Evolutionary conservation across 192 early-diverging fungal genomes (phyloP).

Genomic region (Spizellomyces punctatus): DNA sequence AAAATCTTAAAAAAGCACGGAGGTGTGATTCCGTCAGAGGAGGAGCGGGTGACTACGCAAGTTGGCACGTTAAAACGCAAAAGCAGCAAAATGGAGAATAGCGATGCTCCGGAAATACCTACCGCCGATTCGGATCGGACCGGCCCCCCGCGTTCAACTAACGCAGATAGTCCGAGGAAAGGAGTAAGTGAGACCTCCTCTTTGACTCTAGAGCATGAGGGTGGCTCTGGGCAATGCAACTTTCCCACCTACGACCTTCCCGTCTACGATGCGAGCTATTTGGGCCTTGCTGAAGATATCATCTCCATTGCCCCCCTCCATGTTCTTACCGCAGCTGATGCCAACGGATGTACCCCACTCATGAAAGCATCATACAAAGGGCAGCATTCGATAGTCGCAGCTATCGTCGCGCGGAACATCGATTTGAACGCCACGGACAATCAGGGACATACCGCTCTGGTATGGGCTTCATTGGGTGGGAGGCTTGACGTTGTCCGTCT

Average conservation of each 20-base stretch:
- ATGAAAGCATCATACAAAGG: slow-evolving; percentile 56
- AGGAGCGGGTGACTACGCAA: slow-evolving; percentile 14
- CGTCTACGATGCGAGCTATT: slow-evolving; percentile 42
- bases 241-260: slow-evolving; percentile 15
- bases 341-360: slow-evolving; percentile 43
- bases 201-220: too few relatives aligned
- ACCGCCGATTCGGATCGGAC: too few relatives aligned
- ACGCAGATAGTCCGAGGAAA: too few relatives aligned
- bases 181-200: too few relatives aligned
- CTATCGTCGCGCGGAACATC: slow-evolving; percentile 15
- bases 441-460: slow-evolving; percentile 44
- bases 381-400: slow-evolving; percentile 33
- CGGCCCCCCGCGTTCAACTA: too few relatives aligned
- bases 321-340: slow-evolving; percentile 26
- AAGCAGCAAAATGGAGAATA: not conserved
- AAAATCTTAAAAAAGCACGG: slow-evolving; percentile 40
- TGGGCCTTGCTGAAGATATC: slow-evolving; percentile 22
- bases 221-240: not conserved
- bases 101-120: not conserved
- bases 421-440: slow-evolving; percentile 39
- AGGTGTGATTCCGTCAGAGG: slow-evolving; percentile 30
- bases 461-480: slow-evolving; percentile 45
- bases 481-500: slow-evolving; percentile 33
- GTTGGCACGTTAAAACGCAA: slow-evolving; percentile 1
- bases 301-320: not conserved